phyloP scores from a whole-genome alignment of 768 basidiomycete genomes.

The Tubosaeta sp. region DNA sequence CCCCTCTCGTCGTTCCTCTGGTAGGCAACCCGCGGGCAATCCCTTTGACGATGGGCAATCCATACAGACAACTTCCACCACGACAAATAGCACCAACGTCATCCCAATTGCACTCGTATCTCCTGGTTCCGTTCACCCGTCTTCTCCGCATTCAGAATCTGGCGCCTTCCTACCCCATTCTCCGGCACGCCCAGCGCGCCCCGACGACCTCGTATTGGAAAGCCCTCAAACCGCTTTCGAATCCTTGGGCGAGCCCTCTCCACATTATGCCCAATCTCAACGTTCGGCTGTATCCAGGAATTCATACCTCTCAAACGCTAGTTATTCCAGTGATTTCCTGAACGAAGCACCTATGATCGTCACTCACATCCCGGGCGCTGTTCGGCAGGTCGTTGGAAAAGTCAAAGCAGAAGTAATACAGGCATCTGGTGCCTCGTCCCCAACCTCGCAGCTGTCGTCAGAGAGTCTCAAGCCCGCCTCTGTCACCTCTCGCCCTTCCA shows the following conservation, averaged over 20 bases:
- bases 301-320: conserved; percentile 72
- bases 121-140: conserved; percentile 41
- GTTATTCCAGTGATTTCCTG: conserved; percentile 73
- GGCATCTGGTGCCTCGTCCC: conserved; percentile 41
- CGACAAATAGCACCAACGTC: conserved; percentile 77
- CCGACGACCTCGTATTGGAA: conserved; percentile 57
- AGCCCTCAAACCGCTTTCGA: conserved; percentile 59
- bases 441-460: conserved; percentile 22
- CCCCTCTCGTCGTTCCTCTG: conserved; percentile 15
- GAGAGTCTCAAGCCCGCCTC: conserved; percentile 43
- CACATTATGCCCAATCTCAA: conserved; percentile 43
- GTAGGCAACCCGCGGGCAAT: conserved; percentile 39
- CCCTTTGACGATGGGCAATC: conserved; percentile 77
- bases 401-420: conserved; percentile 78
- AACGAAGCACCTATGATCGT: conserved; percentile 81
- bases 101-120: conserved; percentile 82
- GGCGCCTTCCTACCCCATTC: conserved; percentile 25
- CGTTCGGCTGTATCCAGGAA: conserved; percentile 54
- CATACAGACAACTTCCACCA: conserved; percentile 71
- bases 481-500: conserved; percentile 36
- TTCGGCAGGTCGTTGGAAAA: conserved; percentile 71
- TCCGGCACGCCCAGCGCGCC: conserved; percentile 53
- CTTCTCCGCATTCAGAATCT: conserved; percentile 34
- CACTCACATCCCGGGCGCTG: conserved; percentile 56
- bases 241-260: conserved; percentile 36